Evolutionary conservation across 2,329 filamentous ascomycete species (phyloP), one percentile per base, ranked within the genome.

Genomic region (Polychaeton citri): DNA sequence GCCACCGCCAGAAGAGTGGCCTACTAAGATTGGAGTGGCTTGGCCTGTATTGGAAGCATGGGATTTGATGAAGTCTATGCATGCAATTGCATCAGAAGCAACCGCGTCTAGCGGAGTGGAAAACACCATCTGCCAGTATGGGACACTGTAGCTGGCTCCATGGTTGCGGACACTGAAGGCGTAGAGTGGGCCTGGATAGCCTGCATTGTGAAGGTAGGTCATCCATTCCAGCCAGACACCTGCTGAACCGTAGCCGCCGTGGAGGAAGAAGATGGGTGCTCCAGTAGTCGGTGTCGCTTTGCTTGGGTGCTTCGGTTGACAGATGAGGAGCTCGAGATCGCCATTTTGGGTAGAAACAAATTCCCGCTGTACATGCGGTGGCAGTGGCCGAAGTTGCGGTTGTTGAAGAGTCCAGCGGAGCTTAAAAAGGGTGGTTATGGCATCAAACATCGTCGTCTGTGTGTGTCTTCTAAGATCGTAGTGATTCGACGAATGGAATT

Each of bases 211-310:
- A 37, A 73, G 63, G 44, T 59, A 68, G 17, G 53, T 54, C 59
- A 74, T 65, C 44, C 69, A 74, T 30, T 64, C 58, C 6, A 64
- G 55, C 66, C 68, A 74, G 15, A 71, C 60, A 49, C 62, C 64
- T 6, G 70, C 71, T 36, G 59, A 59, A 28, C 69, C 70, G 58
- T 72, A 71, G 33, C 68, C 68, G 26, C 69, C 70, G 42, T 74
- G 69, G 21, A 63, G 55, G 51, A 73, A 71, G 54, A 72, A 62
- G 9, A 72, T 32, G 7, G n/a, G 21, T 7, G 21, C 21, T 24
- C 7, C 21, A n/a, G 21, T 24, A 2, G 33, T 21, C 19, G 34
- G 26, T 30, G 17, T 24, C 12, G 49, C 2, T 65, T 61, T 7
- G 21, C 21, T 24, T 59, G 49, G 10, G 50, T 47, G 9, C 21